Evolutionary conservation across 2,329 filamentous ascomycete genomes (phyloP), one percentile per base, ranked within the genome.

Genomic region (Colletotrichum nymphaeae): DNA sequence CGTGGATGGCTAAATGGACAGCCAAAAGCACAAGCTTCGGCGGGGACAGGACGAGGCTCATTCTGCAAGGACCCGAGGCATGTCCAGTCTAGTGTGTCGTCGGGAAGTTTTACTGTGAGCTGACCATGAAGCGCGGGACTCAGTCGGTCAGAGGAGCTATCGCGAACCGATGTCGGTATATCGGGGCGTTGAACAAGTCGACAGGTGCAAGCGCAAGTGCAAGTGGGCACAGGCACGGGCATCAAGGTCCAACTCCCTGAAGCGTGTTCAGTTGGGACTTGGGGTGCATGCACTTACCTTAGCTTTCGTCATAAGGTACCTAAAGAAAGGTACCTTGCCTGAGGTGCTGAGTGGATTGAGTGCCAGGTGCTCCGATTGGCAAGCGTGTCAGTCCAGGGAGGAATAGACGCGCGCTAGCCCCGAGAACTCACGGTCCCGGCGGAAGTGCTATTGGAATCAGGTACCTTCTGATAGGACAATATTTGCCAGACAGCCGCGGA

Each of bases 11-110:
- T 77, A 92, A 88, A 78, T 94, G 90, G 26, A 92, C 91, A 57
- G 94, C 93, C 63, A 96, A 88, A 71, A 97, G 88, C 71, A 95
- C 85, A 76, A 92, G 89, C 80, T 95, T 93, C 69, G 92, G 87
- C 63, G 91, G 86, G 12, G 92, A 91, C 69, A 94, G 85, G 57
- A 83, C 79, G 67, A 83, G 76, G 73, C 79, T 79, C 83, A 83
- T 84, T 60, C 78, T 74, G 56, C 79, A 80, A 81, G 26, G 9
- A 42, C 32, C 26, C 32, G 28, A 26, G 9, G n/a, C 69, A 74
- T 56, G 6, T 63, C 55, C 35, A 75, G 76, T 76, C 32, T 22
- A 19, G 3, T 22, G 11, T 30, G 32, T n/a, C 4, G 62, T 32
- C 2, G 2, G 30, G 14, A 37, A 46, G 3, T 35, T 30, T 32